Conservation (phyloP, 2,329 filamentous ascomycete species). For the Colletotrichum liaoningense region DNA sequence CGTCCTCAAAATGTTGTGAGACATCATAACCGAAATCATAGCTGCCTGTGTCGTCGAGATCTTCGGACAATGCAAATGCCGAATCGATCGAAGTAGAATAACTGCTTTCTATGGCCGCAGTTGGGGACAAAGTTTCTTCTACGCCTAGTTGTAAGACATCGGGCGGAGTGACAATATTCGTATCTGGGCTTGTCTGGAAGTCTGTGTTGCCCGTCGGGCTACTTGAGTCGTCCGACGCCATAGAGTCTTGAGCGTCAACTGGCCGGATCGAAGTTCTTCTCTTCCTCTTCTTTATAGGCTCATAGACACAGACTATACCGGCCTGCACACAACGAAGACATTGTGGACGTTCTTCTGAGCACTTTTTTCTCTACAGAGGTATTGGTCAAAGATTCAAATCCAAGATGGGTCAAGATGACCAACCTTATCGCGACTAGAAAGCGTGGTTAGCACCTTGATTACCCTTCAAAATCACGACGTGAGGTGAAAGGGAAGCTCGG, state of each 20-base stretch:
- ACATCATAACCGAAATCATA: conserved; percentile 8
- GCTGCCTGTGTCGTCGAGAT: conserved; percentile 2
- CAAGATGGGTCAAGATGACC: not conserved
- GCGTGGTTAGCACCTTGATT: conserved; percentile 15
- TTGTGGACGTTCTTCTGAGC: conserved; percentile 35
- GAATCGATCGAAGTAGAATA: conserved; percentile 13
- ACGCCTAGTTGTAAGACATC: not conserved
- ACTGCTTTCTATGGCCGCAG: not conserved
- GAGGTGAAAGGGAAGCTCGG: not conserved
- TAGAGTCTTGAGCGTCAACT: not conserved
- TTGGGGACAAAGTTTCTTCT: conserved; percentile 6
- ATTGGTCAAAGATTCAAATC: not conserved
- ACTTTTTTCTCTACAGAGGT: conserved; percentile 32
- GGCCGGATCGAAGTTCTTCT: conserved; percentile 17
- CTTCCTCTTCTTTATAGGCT: conserved; percentile 37
- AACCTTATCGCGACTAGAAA: conserved; percentile 35
- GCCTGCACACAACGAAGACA: conserved; percentile 35
- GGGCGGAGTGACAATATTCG: conserved; percentile 18
- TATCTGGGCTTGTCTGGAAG: conserved; percentile 24
- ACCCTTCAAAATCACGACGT: too few species aligned
- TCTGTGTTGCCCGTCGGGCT: conserved; percentile 11
- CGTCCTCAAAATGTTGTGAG: not conserved
- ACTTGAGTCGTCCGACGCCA: conserved; percentile 16
- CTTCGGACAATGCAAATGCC: conserved; percentile 7
- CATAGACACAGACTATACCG: conserved; percentile 32